Evolutionary conservation across 1,139 yeast genomes (phyloP).

Genomic region (Debaryomycetaceae sp.): DNA sequence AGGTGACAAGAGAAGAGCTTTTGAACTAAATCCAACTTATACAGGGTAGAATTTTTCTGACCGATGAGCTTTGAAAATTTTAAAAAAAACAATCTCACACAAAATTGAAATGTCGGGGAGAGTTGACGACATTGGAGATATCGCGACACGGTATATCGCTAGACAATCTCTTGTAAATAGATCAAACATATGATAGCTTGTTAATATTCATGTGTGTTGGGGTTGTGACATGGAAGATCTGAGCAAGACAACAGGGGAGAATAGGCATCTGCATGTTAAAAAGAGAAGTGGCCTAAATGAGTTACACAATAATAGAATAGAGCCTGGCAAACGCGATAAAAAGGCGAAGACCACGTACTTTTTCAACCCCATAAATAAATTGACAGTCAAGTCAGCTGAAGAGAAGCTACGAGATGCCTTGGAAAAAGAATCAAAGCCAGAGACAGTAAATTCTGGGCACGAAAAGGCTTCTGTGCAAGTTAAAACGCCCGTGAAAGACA

Average conservation of each 20-base stretch:
- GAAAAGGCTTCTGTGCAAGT: background rate
- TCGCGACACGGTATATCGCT: background rate
- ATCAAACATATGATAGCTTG: background rate
- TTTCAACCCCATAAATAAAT: slow-evolving; percentile 34
- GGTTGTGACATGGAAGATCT: background rate
- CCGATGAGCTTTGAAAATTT: slow-evolving; percentile 9
- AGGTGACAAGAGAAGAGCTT: background rate
- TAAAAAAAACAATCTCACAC: slow-evolving; percentile 1
- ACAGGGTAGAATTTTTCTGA: slow-evolving; percentile 15
- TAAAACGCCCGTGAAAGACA: slow-evolving; percentile 1
- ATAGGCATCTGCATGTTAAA: background rate
- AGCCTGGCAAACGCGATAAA: slow-evolving; percentile 7
- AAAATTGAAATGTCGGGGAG: slow-evolving; percentile 1
- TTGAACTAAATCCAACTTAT: background rate
- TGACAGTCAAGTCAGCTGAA: slow-evolving; percentile 9
- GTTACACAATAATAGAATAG: slow-evolving; percentile 4
- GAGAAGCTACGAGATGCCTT: background rate
- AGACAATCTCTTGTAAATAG: background rate
- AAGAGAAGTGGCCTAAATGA: slow-evolving; percentile 2
- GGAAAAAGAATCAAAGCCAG: background rate
- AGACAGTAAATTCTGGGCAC: background rate
- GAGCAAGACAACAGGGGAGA: background rate
- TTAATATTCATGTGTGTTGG: background rate
- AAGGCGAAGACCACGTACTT: slow-evolving; percentile 32
- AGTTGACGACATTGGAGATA: background rate